Evolutionary conservation across 192 early-diverging fungal species (phyloP), one percentile per base, ranked within the genome.

Genomic region (Mortierella hygrophila): DNA sequence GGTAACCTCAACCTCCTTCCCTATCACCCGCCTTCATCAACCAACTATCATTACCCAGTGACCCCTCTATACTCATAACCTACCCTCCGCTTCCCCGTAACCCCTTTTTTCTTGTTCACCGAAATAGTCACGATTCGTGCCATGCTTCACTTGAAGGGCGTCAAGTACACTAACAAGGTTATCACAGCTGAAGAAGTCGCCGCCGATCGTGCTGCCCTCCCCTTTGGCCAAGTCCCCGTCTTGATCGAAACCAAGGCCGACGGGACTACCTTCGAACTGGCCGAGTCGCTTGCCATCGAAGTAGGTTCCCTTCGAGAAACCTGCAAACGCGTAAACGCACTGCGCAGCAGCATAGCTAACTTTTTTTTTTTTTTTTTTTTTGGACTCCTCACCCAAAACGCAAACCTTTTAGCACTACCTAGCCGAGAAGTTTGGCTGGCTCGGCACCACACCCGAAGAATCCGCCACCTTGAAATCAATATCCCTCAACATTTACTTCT

Each of bases 161-260:
- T 75, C 68, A 68, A 76, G 16, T 86, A 86, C 73, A 86, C 52
- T 5, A 80, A 76, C 79, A 79, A 77, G 49, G 68, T 76, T 44
- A 38, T 86, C 40, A 41, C 74, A 6, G 63, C 35, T 23, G 78
- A 79, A 0, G 68, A 80, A 40, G 73, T 86, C 21, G 70, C 78
- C 15, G 57, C 70, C 46, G 20, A 86, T 38, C 71, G 69, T 42
- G 52, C 74, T 29, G 60, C 60, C 1, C 68, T 37, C 35, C 83
- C 83, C 6, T 80, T 86, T 77, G 83, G 83, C 41, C 83, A 80
- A 18, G 72, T 86, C 32, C 83, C 78, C 32, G 75, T 86, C 68
- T 40, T 80, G 37, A 73, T 80, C 26, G 83, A 86, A 63, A 40
- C 46, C 15, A 71, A 75, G 18, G 18, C 75, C 20, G 75, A 80